Evolutionary conservation across 305 asterid species (phyloP).

Genomic region (Fraxinus paxiana): DNA sequence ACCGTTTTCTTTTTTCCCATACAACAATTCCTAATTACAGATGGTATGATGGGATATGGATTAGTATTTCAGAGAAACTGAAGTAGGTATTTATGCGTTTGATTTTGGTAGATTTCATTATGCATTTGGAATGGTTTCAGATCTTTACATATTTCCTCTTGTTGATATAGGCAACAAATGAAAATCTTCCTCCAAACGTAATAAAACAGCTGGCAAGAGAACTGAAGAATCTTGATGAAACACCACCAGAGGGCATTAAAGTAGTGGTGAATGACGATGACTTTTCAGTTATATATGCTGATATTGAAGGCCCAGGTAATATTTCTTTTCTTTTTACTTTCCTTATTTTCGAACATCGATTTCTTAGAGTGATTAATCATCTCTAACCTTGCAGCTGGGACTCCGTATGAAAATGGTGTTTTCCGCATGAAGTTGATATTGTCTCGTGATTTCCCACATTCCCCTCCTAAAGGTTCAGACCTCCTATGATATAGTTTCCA

Average conservation of each 20-base stretch:
- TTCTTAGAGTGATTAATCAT: constrained; percentile 24
- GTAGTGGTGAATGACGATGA: constrained; percentile 85
- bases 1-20: not conserved
- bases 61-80: not conserved
- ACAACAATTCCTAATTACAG: not conserved
- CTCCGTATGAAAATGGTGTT: constrained; percentile 86
- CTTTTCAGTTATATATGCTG: constrained; percentile 80
- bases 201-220: constrained; percentile 86
- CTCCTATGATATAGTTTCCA: not conserved
- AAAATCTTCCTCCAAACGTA: constrained; percentile 93
- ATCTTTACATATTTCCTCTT: constrained; percentile 10
- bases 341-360: constrained; percentile 1
- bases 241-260: constrained; percentile 96
- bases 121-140: not conserved
- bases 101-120: constrained; percentile 3
- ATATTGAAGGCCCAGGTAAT: constrained; percentile 92
- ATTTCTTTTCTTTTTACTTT: constrained; percentile 8
- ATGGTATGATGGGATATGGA: not conserved
- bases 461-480: constrained; percentile 81
- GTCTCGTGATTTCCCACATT: constrained; percentile 85
- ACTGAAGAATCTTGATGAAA: constrained; percentile 85
- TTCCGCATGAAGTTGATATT: constrained; percentile 88
- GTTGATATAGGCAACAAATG: constrained; percentile 66
- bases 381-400: constrained; percentile 68
- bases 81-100: not conserved